Conservation (phyloP, 805 yeast genomes). For the Sungouiella blattae region DNA sequence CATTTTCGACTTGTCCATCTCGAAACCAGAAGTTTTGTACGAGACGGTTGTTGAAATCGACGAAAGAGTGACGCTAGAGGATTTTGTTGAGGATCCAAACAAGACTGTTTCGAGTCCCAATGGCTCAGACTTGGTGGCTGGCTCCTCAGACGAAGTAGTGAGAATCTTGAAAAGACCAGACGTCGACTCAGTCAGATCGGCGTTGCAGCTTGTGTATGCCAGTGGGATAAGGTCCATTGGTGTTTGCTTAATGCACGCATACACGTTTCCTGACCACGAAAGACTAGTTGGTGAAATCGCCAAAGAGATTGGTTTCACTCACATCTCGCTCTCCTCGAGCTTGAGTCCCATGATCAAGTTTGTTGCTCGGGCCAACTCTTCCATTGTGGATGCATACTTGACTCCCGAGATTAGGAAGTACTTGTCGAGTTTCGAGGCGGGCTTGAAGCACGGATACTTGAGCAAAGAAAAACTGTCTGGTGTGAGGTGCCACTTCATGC, state of each 20-base stretch:
- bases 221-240: slow-evolving; percentile 22
- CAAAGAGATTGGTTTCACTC: slow-evolving; percentile 31
- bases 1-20: slow-evolving; percentile 78
- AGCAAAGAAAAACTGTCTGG: slow-evolving; percentile 31
- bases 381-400: slow-evolving; percentile 43
- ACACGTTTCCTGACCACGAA: slow-evolving; percentile 40
- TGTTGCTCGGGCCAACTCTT: slow-evolving; percentile 39
- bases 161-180: slow-evolving; percentile 31
- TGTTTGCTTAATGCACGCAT: slow-evolving; percentile 38
- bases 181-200: slow-evolving; percentile 16
- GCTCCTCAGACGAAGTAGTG: slow-evolving; percentile 32
- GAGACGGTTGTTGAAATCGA: slow-evolving; percentile 78
- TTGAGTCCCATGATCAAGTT: slow-evolving; percentile 44
- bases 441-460: slow-evolving; percentile 37
- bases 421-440: slow-evolving; percentile 34
- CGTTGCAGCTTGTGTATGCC: slow-evolving; percentile 24
- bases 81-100: slow-evolving; percentile 14
- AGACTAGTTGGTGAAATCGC: slow-evolving; percentile 31
- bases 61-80: slow-evolving; percentile 79
- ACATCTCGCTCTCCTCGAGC: slow-evolving; percentile 36
- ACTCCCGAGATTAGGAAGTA: slow-evolving; percentile 37
- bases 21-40: slow-evolving; percentile 68
- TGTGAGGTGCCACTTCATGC: slow-evolving; percentile 79
- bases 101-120: slow-evolving; percentile 6
- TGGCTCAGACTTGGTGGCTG: slow-evolving; percentile 34